A percentile compares a stretch with the other conserved stretches of the same genome.
Conservation (phyloP, 257 asterid genomes). For the Solanum gandarillasii region DNA sequence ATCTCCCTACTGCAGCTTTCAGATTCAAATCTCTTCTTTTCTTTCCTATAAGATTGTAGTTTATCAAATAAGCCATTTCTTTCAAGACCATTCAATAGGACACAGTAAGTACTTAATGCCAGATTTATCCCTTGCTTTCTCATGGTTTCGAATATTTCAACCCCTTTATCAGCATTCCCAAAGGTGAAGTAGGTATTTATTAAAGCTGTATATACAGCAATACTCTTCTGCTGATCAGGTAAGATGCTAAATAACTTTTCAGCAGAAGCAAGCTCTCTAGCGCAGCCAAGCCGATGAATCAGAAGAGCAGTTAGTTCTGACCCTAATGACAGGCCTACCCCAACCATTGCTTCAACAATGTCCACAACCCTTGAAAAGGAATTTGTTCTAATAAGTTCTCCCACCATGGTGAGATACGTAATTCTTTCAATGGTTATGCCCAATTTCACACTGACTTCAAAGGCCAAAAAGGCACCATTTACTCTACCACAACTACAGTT, state of each 20-base stretch:
- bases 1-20: slow-evolving; percentile 13
- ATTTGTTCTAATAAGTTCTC: slow-evolving; percentile 48
- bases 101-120: slow-evolving; percentile 52
- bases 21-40: slow-evolving; percentile 35
- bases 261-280: slow-evolving; percentile 37
- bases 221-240: slow-evolving; percentile 51
- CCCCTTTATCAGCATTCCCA: slow-evolving; percentile 41
- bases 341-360: slow-evolving; percentile 44
- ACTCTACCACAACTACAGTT: slow-evolving; percentile 28
- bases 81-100: slow-evolving; percentile 58
- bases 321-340: slow-evolving; percentile 52
- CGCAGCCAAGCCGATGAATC: slow-evolving; percentile 58
- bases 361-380: slow-evolving; percentile 40
- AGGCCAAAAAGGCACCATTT: slow-evolving; percentile 53
- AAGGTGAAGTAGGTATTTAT: slow-evolving; percentile 50
- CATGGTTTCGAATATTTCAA: slow-evolving; percentile 53
- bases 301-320: slow-evolving; percentile 53
- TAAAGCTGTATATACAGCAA: slow-evolving; percentile 64
- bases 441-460: slow-evolving; percentile 34
- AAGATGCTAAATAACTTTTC: slow-evolving; percentile 45
- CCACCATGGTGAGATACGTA: slow-evolving; percentile 54
- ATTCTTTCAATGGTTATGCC: slow-evolving; percentile 39
- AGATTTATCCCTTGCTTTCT: slow-evolving; percentile 28
- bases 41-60: slow-evolving; percentile 43
- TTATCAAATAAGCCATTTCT: slow-evolving; percentile 31